Percentiles rank a stretch among this genome's conserved stretches.
Evolutionary conservation across 192 early-diverging fungal species (phyloP).

Genomic region (Mortierella alpina): DNA sequence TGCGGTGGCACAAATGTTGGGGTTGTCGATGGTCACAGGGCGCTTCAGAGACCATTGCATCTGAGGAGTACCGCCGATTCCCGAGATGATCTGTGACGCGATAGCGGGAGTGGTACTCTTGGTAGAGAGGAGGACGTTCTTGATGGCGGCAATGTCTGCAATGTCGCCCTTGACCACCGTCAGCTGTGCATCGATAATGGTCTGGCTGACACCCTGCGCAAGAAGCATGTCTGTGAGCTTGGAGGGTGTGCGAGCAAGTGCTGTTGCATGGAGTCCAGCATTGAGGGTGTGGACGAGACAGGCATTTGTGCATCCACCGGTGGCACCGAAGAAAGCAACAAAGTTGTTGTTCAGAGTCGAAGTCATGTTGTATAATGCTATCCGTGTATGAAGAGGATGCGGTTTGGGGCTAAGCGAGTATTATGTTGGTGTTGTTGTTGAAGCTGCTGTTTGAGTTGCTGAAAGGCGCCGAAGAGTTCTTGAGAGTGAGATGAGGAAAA

Average conservation of each 20-base stretch:
- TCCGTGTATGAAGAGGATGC: background rate
- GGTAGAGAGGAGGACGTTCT: constrained; percentile 19
- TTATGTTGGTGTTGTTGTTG: background rate
- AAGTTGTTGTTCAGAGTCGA: constrained; percentile 12
- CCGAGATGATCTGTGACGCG: constrained; percentile 47
- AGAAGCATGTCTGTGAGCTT: constrained; percentile 43
- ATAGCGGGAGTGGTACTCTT: background rate
- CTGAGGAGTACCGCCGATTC: constrained; percentile 33
- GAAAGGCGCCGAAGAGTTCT: too few species aligned
- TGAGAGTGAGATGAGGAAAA: too few species aligned
- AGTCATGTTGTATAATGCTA: constrained; percentile 3
- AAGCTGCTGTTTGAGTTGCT: background rate
- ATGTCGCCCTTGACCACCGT: constrained; percentile 43
- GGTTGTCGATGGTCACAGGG: constrained; percentile 36
- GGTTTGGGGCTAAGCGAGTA: background rate
- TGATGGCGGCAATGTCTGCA: constrained; percentile 22
- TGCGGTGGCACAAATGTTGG: constrained; percentile 22
- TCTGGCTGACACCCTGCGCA: constrained; percentile 26
- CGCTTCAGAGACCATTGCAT: constrained; percentile 7
- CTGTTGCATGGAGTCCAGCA: constrained; percentile 31
- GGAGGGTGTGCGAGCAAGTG: constrained; percentile 41
- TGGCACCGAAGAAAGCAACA: constrained; percentile 48
- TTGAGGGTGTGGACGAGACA: constrained; percentile 32
- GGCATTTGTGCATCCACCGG: constrained; percentile 46
- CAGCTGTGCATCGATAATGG: constrained; percentile 21